Base-by-base conservation (phyloP, 192 early-diverging fungal genomes). In the Rhizophagus prolifer region DNA sequence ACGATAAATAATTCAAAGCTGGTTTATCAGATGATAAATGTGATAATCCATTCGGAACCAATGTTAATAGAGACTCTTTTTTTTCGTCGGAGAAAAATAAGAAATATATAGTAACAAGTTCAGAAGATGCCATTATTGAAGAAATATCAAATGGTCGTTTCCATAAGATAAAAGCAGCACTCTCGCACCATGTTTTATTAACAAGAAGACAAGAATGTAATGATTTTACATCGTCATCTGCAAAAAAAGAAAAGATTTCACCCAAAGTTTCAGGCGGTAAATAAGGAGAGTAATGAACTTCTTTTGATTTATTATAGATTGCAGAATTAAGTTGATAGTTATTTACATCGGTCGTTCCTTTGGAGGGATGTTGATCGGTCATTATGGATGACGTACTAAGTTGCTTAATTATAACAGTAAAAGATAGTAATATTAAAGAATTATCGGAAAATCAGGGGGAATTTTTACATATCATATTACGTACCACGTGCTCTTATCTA, bases 141-240 rank as follows among this genome's bases (percentile, higher is more conserved):
- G 31, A 19, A 21, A 73, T 21, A 19, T 61, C 58, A 61, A 73
- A 73, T 73, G 71, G 71, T 8, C n/a, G n/a, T 60, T 14, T 60
- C 71, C 71, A 73, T 58, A 73, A 60, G 9, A 73, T 73, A 2
- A 44, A 25, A 23, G 58, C 28, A 21, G 71, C 71, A 59, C 34
- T 34, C 9, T 60, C 30, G 34, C 50, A 73, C 71, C 71, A 73
- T 25, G 4, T 8, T 73, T 60, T 73, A 73, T 73, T 73, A 12
- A 73, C 71, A 34, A 73, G 58, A 23, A 73, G 50, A 61, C 71
- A 73, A 25, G 71, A 59, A 73, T 73, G 58, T 36, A 73, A 38
- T 41, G 50, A 36, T 73, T 73, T 58, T 60, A 31, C 6, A 60
- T 73, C 30, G 31, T 72, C 12, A 30, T 73, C 28, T 73, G 26